Evolutionary conservation across 768 basidiomycete genomes (phyloP), one percentile per base, ranked within the genome.

Genomic region (Cystofilobasidium macerans): DNA sequence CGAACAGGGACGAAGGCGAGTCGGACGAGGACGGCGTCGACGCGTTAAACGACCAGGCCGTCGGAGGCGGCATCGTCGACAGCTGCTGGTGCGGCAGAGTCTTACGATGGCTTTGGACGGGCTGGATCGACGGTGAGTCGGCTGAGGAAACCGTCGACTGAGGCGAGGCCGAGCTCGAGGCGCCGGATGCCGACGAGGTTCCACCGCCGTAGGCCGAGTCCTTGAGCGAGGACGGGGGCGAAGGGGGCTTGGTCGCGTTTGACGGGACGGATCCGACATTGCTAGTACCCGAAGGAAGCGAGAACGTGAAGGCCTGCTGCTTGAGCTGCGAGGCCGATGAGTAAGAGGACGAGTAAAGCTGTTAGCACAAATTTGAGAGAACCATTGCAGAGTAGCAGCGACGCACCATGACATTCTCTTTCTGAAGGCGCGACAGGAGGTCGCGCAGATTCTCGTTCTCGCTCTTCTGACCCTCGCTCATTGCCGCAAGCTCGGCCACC

Each of bases 371-470:
- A 28, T 1, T 32, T 30, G 20, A 20, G 12, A 13, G 32, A 13
- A 8, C 38, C 28, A 32, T 22, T 18, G 30, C 11, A 35, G 1
- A 16, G 36, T 20, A 38, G 22, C 42, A 12, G 13, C 6, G 28
- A 68, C 61, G 33, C 32, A 68, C 60, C 33, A 57, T 35, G 0
- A 68, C 61, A 69, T 93, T 94, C 78, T 97, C 92, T 64, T 83
- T 53, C 74, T 93, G 92, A 2, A 97, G 79, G 16, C 91, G 84
- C 60, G 83, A 78, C 51, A 94, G 80, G 59, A 94, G 81, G 73
- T 93, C 91, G 54, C 88, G 85, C 28, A 95, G 80, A 72, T 93
- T 94, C 69, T 87, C 86, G 71, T 97, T 94, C 78, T 94, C 92
- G 28, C 84, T 77, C 63, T 78, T 77, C 0, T 86, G 82, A 28